Conservation (phyloP, 306 rosid species). For the Trichosanthes cucumerina region DNA sequence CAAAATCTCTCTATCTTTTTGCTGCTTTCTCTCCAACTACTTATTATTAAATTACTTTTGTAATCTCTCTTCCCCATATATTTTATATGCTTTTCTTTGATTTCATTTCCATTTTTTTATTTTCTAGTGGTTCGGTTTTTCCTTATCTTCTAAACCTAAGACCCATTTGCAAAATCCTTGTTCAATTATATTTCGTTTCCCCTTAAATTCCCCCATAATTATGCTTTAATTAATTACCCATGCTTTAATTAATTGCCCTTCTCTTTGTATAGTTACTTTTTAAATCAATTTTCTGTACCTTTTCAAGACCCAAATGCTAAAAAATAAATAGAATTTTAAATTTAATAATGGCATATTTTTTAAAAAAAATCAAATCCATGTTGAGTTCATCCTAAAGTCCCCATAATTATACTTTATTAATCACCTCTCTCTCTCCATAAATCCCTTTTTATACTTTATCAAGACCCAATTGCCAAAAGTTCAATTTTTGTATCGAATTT, state of each 20-base stretch:
- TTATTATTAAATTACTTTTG: neutral
- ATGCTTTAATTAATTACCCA: neutral
- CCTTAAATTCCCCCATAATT: neutral
- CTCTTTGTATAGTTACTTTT: neutral
- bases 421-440: neutral
- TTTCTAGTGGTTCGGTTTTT: neutral
- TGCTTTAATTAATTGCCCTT: no score
- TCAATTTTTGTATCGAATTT: neutral
- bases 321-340: no score
- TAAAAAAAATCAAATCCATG: neutral
- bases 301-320: neutral
- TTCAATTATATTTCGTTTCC: neutral
- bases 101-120: neutral
- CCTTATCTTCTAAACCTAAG: neutral
- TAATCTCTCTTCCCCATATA: slow-evolving; percentile 4
- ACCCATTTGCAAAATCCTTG: neutral
- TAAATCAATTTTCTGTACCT: neutral
- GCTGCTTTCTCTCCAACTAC: neutral
- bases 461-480: neutral
- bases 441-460: neutral
- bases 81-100: neutral
- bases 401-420: neutral
- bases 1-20: neutral
- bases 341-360: no score
- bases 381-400: neutral